Conservation (phyloP, 495 filamentous ascomycete genomes). For the Daldinia bambusicola region DNA sequence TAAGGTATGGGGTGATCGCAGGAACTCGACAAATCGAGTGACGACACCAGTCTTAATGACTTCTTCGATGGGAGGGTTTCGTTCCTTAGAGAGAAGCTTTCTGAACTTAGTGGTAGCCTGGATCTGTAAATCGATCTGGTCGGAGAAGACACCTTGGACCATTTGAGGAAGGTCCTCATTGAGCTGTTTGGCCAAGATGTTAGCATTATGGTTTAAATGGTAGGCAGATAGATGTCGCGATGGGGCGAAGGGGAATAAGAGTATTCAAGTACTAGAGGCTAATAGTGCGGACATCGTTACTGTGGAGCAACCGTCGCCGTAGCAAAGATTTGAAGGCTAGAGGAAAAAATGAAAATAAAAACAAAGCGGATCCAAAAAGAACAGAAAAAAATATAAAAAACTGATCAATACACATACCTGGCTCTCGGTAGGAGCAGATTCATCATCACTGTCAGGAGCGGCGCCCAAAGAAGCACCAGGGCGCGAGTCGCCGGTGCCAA, state of each 20-base stretch:
- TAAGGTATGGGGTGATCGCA: slow-evolving; percentile 95
- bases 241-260: not conserved
- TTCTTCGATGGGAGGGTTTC: slow-evolving; percentile 98
- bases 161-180: slow-evolving; percentile 98
- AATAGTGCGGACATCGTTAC: slow-evolving; percentile 14
- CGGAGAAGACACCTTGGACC: slow-evolving; percentile 97
- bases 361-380: slow-evolving; percentile 2
- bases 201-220: slow-evolving; percentile 45
- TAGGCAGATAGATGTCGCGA: slow-evolving; percentile 19
- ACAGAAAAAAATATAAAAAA: slow-evolving; percentile 15
- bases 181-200: slow-evolving; percentile 67
- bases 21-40: slow-evolving; percentile 96
- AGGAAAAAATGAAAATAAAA: slow-evolving; percentile 6
- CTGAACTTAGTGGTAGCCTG: slow-evolving; percentile 99
- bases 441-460: slow-evolving; percentile 96
- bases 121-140: slow-evolving; percentile 97
- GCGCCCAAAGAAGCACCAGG: slow-evolving; percentile 87
- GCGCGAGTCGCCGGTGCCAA: slow-evolving; percentile 78
- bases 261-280: not conserved
- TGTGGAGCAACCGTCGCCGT: slow-evolving; percentile 29
- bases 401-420: slow-evolving; percentile 75
- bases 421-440: slow-evolving; percentile 89
- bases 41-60: slow-evolving; percentile 99
- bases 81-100: slow-evolving; percentile 97
- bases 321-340: slow-evolving; percentile 5